Evolutionary conservation across 345 rosid genomes (phyloP).

Genomic region (Ricinus communis): DNA sequence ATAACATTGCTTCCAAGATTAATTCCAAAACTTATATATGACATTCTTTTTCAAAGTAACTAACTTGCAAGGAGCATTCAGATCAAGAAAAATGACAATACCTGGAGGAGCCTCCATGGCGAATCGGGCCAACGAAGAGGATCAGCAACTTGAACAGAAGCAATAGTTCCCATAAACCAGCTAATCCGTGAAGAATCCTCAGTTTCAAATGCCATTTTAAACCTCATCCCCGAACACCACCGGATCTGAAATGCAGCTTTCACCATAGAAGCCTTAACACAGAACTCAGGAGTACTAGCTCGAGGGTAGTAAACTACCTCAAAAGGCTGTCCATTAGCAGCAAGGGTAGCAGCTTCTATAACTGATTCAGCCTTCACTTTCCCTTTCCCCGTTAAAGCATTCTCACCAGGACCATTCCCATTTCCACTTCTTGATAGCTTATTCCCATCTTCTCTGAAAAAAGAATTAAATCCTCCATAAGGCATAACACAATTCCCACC

Average conservation of each 20-base stretch:
- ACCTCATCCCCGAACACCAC: constrained; percentile 37
- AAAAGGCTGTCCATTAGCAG: constrained; percentile 27
- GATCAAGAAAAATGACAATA: constrained; percentile 19
- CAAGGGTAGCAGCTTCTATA: constrained; percentile 22
- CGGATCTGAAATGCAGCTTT: constrained; percentile 31
- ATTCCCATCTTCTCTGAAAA: constrained; percentile 57
- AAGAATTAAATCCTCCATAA: constrained; percentile 54
- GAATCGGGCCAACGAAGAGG: constrained; percentile 84
- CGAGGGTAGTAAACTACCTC: constrained; percentile 34
- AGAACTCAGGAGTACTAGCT: constrained; percentile 30
- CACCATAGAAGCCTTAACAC: constrained; percentile 30
- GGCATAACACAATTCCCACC: constrained; percentile 45
- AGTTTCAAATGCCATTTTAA: constrained; percentile 35
- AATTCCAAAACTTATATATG: not conserved
- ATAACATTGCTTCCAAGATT: not conserved
- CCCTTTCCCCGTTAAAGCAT: constrained; percentile 25
- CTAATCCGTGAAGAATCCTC: constrained; percentile 32
- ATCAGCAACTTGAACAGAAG: constrained; percentile 54
- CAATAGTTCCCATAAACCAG: constrained; percentile 35
- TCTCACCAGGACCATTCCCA: constrained; percentile 23
- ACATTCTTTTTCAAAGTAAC: not conserved
- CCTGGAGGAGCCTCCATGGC: constrained; percentile 95
- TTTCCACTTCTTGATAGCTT: constrained; percentile 42
- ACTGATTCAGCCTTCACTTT: constrained; percentile 26
- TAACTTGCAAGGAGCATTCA: too few relatives aligned